Conservation (phyloP, 129 eudicot species). For the Calendula officinalis region DNA sequence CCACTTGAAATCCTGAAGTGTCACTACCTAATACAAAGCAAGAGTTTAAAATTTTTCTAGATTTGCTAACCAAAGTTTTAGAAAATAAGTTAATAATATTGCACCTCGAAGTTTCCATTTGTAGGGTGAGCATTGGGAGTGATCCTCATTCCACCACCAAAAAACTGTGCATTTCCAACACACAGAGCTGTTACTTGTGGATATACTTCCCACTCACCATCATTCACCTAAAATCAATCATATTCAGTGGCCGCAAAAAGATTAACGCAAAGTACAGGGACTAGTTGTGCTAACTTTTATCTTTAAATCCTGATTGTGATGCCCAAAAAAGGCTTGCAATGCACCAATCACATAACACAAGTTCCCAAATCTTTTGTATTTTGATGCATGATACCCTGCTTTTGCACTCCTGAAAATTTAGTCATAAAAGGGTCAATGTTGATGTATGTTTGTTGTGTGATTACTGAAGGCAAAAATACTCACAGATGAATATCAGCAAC, state of each 20-base stretch:
- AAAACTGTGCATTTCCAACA: constrained; percentile 92
- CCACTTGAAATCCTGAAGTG: constrained; percentile 96
- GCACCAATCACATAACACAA: constrained; percentile 94
- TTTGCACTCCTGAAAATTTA: constrained; percentile 81
- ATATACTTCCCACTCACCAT: constrained; percentile 88
- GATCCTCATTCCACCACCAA: constrained; percentile 99
- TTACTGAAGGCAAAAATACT: constrained; percentile 35
- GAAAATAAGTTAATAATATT: neutral
- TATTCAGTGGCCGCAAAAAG: constrained; percentile 3
- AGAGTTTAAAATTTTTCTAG: constrained; percentile 4
- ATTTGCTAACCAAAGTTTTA: neutral
- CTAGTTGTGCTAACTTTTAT: constrained; percentile 49
- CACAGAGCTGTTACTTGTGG: constrained; percentile 91
- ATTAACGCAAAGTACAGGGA: neutral
- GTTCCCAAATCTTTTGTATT: constrained; percentile 90
- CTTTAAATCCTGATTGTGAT: constrained; percentile 70
- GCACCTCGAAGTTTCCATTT: constrained; percentile 81
- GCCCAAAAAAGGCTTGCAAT: constrained; percentile 83
- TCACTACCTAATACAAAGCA: constrained; percentile 61
- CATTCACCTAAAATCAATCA: constrained; percentile 57
- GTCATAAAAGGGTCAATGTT: neutral
- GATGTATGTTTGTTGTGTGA: too few relatives aligned
- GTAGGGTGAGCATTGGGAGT: constrained; percentile 89
- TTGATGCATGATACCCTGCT: constrained; percentile 94
- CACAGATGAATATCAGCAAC: constrained; percentile 96